Conservation (phyloP, 2,329 filamentous ascomycete genomes). For the Huntiella omanensis region DNA sequence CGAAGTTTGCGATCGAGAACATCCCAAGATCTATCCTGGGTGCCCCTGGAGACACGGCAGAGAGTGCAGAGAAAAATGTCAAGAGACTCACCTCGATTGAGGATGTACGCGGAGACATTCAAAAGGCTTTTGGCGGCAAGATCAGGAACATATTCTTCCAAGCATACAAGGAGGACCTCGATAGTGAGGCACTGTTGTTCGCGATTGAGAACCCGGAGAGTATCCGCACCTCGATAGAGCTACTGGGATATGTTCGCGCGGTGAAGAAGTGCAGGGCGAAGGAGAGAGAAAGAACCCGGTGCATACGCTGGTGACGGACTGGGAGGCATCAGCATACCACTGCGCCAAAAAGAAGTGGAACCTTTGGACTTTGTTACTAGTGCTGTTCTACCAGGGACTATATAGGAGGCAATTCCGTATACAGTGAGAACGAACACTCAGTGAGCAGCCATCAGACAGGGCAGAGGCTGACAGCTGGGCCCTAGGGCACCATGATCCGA, state of each 20-base stretch:
- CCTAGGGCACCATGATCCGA: neutral
- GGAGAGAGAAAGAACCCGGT: neutral
- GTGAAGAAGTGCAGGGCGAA: neutral
- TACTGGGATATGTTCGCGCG: neutral
- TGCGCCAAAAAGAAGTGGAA: too few relatives aligned
- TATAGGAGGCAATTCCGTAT: too few relatives aligned
- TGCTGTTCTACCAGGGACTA: too few relatives aligned
- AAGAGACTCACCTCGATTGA: neutral
- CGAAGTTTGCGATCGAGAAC: too few relatives aligned
- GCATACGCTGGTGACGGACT: too few relatives aligned
- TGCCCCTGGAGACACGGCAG: too few relatives aligned
- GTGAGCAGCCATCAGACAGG: too few relatives aligned
- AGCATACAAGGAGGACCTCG: neutral
- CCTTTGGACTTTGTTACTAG: too few relatives aligned
- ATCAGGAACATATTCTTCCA: neutral
- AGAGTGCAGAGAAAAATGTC: neutral
- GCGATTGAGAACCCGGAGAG: neutral
- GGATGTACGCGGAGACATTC: neutral
- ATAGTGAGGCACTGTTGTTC: neutral
- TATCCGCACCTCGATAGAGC: neutral
- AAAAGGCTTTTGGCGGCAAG: neutral
- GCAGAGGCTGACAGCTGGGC: too few relatives aligned
- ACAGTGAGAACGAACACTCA: too few relatives aligned
- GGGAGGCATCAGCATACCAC: too few relatives aligned
- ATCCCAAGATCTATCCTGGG: too few relatives aligned